A percentile compares a stretch with the other conserved stretches of the same genome.
Conservation (phyloP, 768 basidiomycete genomes). For the Lactifluus rugatus region DNA sequence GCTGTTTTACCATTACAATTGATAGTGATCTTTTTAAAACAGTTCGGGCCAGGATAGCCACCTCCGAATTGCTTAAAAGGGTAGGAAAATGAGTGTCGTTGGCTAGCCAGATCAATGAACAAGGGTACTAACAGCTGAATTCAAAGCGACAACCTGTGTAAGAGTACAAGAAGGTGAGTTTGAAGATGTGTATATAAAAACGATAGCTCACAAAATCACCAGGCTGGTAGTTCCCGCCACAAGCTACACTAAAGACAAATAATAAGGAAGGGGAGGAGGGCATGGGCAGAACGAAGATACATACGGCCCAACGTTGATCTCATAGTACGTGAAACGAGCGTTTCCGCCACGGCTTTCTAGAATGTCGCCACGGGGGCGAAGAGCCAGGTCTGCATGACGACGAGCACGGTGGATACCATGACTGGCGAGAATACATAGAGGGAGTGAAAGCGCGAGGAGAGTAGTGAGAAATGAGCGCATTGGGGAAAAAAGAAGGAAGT, state of each 20-base stretch:
- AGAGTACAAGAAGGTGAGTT: too few relatives aligned
- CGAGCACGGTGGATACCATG: background rate
- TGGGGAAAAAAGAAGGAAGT: background rate
- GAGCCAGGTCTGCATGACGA: conserved; percentile 9
- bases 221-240: background rate
- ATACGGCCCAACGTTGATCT: conserved; percentile 13
- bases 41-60: conserved; percentile 47
- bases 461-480: conserved; percentile 11
- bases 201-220: conserved; percentile 4
- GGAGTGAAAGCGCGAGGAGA: conserved; percentile 13
- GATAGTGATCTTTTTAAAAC: conserved; percentile 54
- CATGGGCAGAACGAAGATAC: background rate
- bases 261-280: background rate
- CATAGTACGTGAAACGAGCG: conserved; percentile 6
- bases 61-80: conserved; percentile 40
- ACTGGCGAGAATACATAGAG: conserved; percentile 1
- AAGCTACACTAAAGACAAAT: conserved; percentile 10
- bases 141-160: conserved; percentile 13
- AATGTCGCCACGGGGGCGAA: conserved; percentile 7
- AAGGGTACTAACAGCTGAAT: conserved; percentile 1
- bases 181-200: background rate
- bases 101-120: background rate
- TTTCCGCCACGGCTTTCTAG: background rate
- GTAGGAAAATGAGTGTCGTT: background rate
- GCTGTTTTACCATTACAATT: conserved; percentile 50